Base-by-base conservation (phyloP, 2,329 filamentous ascomycete species). In the Penicillium sp. region DNA sequence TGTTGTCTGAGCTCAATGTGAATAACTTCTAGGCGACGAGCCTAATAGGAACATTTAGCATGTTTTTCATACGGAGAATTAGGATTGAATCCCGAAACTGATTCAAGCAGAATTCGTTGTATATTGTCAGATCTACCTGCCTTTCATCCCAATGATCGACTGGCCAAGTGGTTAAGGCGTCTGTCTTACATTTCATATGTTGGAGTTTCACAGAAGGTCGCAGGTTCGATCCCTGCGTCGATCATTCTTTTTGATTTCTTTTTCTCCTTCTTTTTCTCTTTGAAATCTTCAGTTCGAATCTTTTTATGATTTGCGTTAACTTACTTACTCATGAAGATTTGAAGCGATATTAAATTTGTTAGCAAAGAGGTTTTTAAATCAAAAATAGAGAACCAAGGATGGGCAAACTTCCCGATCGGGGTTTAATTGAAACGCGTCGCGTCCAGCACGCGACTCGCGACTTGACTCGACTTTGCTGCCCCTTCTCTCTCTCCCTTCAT, bases 341-440 rank as follows among this genome's bases (percentile, higher is more conserved):
- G n/a, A n/a, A 23, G 23, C 5, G 23, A 23, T 23, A 23, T 23
- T 23, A 3, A 23, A 23, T 23, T 23, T 30, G 8, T 7, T 10
- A 30, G 11, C 39, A 39, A 38, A 47, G 13, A n/a, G 32, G 32
- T 8, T 10, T 11, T 16, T 23, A 29, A 30, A 10, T 10, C 6
- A 16, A 29, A 10, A 8, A 9, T 39, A 30, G 8, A 7, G 7
- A 30, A 47, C 10, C 13, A 32, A 10, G 26, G 23, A n/a, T 30
- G 19, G 14, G 7, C 39, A 34, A 38, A 34, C 16, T 60, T 61
- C 64, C 69, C 67, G 29, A 53, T 67, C 61, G 42, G 32, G 61
- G 66, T 49, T 71, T 68, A 74, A 74, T 73, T 72, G 68, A 62
- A 62, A 66, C 47, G 64, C 68, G 68, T 61, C 46, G 48, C 41